Base-by-base conservation (phyloP, 2,329 filamentous ascomycete species). In the Mollisia scopiformis region DNA sequence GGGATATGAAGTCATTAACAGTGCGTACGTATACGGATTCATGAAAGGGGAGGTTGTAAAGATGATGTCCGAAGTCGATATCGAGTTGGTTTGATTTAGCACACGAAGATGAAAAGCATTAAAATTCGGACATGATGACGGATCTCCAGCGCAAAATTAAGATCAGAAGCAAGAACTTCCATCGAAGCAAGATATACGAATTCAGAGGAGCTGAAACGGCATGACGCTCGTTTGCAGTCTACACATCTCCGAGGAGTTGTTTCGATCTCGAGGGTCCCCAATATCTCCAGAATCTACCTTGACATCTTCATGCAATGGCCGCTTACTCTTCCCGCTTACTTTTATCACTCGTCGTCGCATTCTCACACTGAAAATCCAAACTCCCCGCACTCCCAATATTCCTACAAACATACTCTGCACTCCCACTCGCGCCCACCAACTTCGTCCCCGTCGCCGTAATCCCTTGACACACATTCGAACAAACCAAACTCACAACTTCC, bases 401-500 rank as follows among this genome's bases (percentile, higher is more conserved):
- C 25, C 52, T 46, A 33, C 52, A 56, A 27, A 43, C 56, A 23
- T 60, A 55, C 31, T 60, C 52, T 13, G 43, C 33, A 30, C 23
- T 41, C 16, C 58, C 58, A 46, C 43, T 56, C n/a, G 41, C 37
- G 3, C 51, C 58, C 13, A 60, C 58, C 2, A 60, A 37, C 10
- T 30, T 56, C 2, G 58, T 60, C 21, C 58, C 52, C 13, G 35
- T 46, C 11, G 58, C 58, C 6, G 52, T 56, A 28, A 60, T 60
- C 46, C 56, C 28, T 6, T 8, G 19, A 46, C 52, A 56, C n/a
- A 52, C 46, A 35, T 60, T 33, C 19, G 6, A n/a, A 46, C 52
- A 60, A 6, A 60, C 52, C 43, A 56, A 37, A 21, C 23, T 21
- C 2, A 60, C 58, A 2, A 60, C 58, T 46, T 60, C 52, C n/a